These are phyloP conservation scores for Urtica urens DNA, from an alignment of 306 rosid genomes.

Conservation along the genomic window DNA sequence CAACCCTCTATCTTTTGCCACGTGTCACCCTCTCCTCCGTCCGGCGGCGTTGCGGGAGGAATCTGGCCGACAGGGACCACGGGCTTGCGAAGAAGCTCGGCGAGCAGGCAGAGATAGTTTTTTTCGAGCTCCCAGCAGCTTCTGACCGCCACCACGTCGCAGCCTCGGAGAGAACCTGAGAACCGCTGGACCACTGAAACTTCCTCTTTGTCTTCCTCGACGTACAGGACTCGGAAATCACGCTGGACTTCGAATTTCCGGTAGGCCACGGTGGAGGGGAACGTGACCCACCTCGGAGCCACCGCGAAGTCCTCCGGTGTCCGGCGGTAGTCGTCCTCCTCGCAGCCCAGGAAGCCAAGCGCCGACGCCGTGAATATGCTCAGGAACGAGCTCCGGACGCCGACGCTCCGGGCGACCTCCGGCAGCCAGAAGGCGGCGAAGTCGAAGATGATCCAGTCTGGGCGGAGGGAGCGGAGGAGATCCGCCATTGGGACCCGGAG, in stretches of 20 bases:
- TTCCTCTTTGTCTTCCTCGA: background rate
- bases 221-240: background rate
- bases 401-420: background rate
- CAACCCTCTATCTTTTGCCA: slow-evolving; percentile 21
- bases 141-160: slow-evolving; percentile 10
- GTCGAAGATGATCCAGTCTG: slow-evolving; percentile 18
- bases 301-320: slow-evolving; percentile 7
- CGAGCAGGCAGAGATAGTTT: slow-evolving; percentile 3
- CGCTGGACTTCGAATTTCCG: too few species aligned
- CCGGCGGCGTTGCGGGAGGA: slow-evolving; percentile 6
- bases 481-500: slow-evolving; percentile 7
- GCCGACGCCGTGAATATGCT: background rate
- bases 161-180: background rate
- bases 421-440: slow-evolving; percentile 17
- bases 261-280: slow-evolving; percentile 9
- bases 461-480: slow-evolving; percentile 9
- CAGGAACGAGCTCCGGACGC: slow-evolving; percentile 1
- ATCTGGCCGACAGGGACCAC: slow-evolving; percentile 23
- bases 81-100: slow-evolving; percentile 11
- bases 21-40: background rate
- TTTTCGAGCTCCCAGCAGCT: slow-evolving; percentile 15
- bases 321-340: background rate
- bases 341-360: background rate
- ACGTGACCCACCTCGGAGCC: slow-evolving; percentile 18
- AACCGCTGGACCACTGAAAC: background rate